Evolutionary conservation across 345 rosid genomes (phyloP), one percentile per base, ranked within the genome.

Genomic region (Eucalyptus sp.): DNA sequence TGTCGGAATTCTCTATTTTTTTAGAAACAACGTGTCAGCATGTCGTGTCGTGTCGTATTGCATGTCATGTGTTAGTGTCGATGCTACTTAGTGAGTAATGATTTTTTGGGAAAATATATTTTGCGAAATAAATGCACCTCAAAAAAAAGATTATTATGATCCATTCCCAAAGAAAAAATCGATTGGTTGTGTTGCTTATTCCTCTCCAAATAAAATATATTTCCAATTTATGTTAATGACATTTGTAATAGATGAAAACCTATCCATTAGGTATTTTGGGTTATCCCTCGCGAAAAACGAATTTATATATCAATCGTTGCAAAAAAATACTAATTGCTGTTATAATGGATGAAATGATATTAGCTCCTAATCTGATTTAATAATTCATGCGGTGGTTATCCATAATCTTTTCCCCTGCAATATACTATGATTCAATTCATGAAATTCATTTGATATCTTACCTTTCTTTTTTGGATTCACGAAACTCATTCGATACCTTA

Each of bases 81-180:
- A 1, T 43, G 44, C 7, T 43, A 43, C 44, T 43, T 5, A 43
- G 4, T 0, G 1, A 56, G 1, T 18, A 18, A 52, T 52, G 10
- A 52, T 0, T 52, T 52, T 52, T 52, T 7, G 7, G 24, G 4
- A 52, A 52, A 52, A 52, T 52, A 18, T 52, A 52, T 18, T 52
- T 52, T 4, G 1, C 10, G 0, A 52, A 52, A 52, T 52, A 52
- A 7, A 52, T 52, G 10, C 58, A 18, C 24, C 4, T 52, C 8
- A 18, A 52, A 52, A 52, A 52, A 52, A 1, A n/a, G 58, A 52
- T 52, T 7, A 18, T 18, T 7, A 3, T 29, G 71, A 29, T 29
- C 31, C 17, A 6, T 29, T 29, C 71, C 2, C 15, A 1, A 62
- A 62, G 4, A 62, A 13, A 62, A 62, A n/a, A n/a, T 62, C 2